These are phyloP conservation scores for Collybia mongolica DNA, from an alignment of 768 basidiomycete species.

Conservation along the genomic window DNA sequence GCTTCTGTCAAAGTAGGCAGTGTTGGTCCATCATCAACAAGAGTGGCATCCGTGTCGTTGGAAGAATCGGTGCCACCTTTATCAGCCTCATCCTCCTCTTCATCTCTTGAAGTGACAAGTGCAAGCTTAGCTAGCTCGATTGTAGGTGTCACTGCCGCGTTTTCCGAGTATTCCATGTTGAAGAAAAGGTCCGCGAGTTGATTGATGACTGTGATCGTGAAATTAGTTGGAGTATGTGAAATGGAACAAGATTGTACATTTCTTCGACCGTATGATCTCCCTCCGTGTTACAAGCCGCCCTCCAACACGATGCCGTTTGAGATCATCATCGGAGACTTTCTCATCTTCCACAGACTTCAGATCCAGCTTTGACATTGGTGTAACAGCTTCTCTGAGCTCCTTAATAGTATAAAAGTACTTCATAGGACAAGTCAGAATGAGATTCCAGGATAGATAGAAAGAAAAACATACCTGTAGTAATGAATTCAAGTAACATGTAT, in stretches of 20 bases:
- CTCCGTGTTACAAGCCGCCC: slow-evolving; percentile 78
- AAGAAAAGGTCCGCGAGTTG: slow-evolving; percentile 80
- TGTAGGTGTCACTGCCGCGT: slow-evolving; percentile 74
- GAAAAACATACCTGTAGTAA: slow-evolving; percentile 55
- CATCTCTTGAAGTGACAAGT: slow-evolving; percentile 85
- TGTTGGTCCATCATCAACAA: slow-evolving; percentile 71
- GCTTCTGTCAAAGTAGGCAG: slow-evolving; percentile 27
- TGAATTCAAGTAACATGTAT: slow-evolving; percentile 87
- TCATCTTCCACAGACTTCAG: slow-evolving; percentile 61
- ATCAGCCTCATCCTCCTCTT: slow-evolving; percentile 80
- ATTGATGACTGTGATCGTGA: slow-evolving; percentile 58
- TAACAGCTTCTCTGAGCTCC: slow-evolving; percentile 78
- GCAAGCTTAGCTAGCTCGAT: slow-evolving; percentile 90
- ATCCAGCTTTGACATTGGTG: slow-evolving; percentile 53
- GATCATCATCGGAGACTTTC: slow-evolving; percentile 76
- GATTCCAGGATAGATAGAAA: neutral
- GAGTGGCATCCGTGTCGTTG: slow-evolving; percentile 85
- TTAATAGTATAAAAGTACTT: slow-evolving; percentile 97
- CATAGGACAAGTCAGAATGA: neutral
- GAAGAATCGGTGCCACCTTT: slow-evolving; percentile 76
- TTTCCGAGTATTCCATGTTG: slow-evolving; percentile 65
- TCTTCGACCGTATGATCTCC: slow-evolving; percentile 82
- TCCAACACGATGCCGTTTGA: slow-evolving; percentile 83
- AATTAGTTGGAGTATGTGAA: slow-evolving; percentile 9
- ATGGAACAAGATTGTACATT: slow-evolving; percentile 56